Conservation (phyloP, 2,329 filamentous ascomycete species). For the Fusarium foetens region DNA sequence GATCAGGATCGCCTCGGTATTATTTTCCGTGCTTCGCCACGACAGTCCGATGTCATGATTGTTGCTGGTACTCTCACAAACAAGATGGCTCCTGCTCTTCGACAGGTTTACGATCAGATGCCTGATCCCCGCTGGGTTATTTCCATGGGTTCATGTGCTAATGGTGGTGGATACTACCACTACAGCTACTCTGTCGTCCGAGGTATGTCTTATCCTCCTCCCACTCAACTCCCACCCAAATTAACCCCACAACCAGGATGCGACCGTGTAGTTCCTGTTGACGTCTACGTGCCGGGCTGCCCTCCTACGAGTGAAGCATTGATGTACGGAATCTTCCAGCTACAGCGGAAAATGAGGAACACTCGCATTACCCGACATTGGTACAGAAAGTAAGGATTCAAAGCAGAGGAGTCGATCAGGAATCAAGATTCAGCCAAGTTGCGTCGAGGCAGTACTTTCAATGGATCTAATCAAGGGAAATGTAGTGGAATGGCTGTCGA, state of each 20-base stretch:
- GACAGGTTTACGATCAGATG: constrained; percentile 97
- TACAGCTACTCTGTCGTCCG: constrained; percentile 83
- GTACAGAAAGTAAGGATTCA: constrained; percentile 62
- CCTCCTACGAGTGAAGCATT: constrained; percentile 70
- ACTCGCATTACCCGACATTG: constrained; percentile 66
- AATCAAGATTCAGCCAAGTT: not conserved
- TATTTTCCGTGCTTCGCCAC: constrained; percentile 88
- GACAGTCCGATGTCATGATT: constrained; percentile 93
- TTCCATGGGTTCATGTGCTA: constrained; percentile 86
- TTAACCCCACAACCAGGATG: constrained; percentile 59
- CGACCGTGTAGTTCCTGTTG: constrained; percentile 80
- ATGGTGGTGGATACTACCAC: constrained; percentile 88
- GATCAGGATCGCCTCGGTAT: constrained; percentile 90
- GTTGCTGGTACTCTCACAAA: constrained; percentile 93
- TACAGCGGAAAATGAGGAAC: constrained; percentile 79
- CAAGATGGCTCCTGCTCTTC: constrained; percentile 92
- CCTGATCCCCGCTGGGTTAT: constrained; percentile 88
- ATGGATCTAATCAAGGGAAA: not conserved
- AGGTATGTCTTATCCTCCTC: not conserved
- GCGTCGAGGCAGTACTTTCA: not conserved
- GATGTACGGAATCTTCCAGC: constrained; percentile 77
- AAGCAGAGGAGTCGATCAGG: not conserved
- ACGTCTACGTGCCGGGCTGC: constrained; percentile 83
- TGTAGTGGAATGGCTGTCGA: not conserved
- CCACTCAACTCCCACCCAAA: not conserved